Evolutionary conservation across 192 early-diverging fungal species (phyloP), one percentile per base, ranked within the genome.

Genomic region (Mycoemilia scoparia): DNA sequence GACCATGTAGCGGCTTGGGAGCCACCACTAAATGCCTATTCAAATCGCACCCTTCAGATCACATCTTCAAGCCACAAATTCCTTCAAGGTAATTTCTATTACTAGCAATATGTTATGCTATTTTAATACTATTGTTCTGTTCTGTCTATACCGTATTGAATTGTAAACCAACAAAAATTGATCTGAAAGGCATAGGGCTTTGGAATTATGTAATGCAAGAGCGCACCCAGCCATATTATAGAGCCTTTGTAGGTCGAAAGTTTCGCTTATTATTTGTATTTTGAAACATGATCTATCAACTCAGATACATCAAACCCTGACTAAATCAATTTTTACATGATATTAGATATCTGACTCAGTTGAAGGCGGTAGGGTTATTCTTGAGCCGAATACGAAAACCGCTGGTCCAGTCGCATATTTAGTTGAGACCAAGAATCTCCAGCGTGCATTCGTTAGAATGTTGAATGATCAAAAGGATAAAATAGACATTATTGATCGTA

Each of bases 391-490:
- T 17, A n/a, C 39, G 11, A 38, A 12, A 7, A 7, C 8, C 29
- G 15, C 21, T 5, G 10, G 41, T 37, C 29, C 71, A 29, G 67
- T 87, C 22, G 89, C 86, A 5, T 82, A 61, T 40, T 90, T 96
- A 62, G 66, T 87, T 12, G 87, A 96, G 51, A 96, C 89, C 41
- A 46, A 73, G 35, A 71, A 80, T 54, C 51, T 93, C 17, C 82
- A 85, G 34, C 45, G 64, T 13, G 82, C 73, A 1, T 45, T 88
- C 5, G 67, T 80, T 9, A 43, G 50, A 21, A 47, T 57, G n/a
- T 31, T 77, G 7, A 22, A 63, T 12, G 32, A 44, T 9, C 51
- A 33, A 7, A 43, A 51, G 18, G 41, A 34, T 3, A 22, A 54
- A 9, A 38, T 91, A 12, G 60, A 75, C 13, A 49, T 92, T 9